Base-by-base conservation (phyloP, 352 stramenopile species). In the Phytopythium chamaehyphon region DNA sequence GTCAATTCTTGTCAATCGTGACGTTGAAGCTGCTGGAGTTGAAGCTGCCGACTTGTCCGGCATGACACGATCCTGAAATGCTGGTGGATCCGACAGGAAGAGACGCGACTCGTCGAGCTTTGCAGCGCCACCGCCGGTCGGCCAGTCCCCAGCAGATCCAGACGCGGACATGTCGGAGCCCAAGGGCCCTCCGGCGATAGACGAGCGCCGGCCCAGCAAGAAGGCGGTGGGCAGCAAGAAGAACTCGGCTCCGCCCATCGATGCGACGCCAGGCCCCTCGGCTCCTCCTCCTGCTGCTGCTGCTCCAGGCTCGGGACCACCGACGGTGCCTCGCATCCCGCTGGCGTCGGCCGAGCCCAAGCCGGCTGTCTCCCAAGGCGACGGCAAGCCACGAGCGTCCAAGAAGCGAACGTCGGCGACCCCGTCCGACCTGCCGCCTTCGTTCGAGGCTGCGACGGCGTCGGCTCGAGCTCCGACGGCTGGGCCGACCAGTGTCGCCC, bases 341-440 rank as follows among this genome's bases (percentile, higher is more conserved):
- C 51, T 85, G 15, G 6, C 16, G 7, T 24, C 14, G 2, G 62
- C 73, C 1, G 73, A 85, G 53, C 71, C 73, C 10, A 85, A 85
- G 45, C 26, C 53, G 10, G 37, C 61, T 6, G 19, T 11, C 14
- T 36, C 19, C 3, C 26, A 21, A 21, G 40, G 4, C 8, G 60
- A 76, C 11, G 23, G 39, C 22, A 82, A 71, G 45, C 61, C 47
- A 1, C 64, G 62, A 9, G 33, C 68, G 23, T 73, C 73, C 1
- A 85, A 85, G 53, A 85, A 85, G 38, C 61, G 73, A 1, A 81
- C 61, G 8, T 62, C 57, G 4, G 57, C 40, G n/a, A 26, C 55
- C 14, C 23, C 33, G 21, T 22, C 28, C 14, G 44, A 63, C 19
- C 28, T 14, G 23, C 45, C 5, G 26, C 60, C 18, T 50, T 51